Percentiles rank a stretch among this genome's conserved stretches.
These are phyloP conservation scores for Diaporthe helianthi DNA, from an alignment of 2,329 filamentous ascomycete genomes.

Conservation along the genomic window DNA sequence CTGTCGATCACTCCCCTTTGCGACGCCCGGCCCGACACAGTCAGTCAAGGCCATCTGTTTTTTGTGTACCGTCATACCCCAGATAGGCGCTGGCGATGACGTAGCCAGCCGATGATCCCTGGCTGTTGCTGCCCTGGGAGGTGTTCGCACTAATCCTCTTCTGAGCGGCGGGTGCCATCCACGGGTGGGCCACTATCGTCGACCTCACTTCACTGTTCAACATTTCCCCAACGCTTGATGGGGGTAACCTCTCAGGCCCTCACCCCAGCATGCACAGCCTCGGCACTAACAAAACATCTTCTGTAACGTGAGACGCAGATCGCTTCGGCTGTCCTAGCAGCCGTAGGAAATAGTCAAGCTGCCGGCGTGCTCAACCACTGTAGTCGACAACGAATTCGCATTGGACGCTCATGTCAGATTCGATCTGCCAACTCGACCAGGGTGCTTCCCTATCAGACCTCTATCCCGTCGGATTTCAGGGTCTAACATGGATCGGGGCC, in stretches of 20 bases:
- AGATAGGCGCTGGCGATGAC: slow-evolving; percentile 9
- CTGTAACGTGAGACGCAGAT: not conserved
- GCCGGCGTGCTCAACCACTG: not conserved
- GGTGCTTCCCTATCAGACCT: not conserved
- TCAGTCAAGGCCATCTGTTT: not conserved
- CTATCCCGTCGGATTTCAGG: not conserved
- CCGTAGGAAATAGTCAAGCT: not conserved
- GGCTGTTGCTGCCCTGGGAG: not conserved
- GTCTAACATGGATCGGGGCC: not conserved
- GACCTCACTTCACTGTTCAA: slow-evolving; percentile 2
- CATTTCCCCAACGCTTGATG: not conserved
- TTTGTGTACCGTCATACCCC: not conserved
- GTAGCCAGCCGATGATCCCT: slow-evolving; percentile 13
- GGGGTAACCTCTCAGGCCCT: not conserved
- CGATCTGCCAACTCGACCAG: not conserved
- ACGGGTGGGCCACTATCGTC: slow-evolving; percentile 3
- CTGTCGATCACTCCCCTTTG: slow-evolving; percentile 10
- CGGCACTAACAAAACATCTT: not conserved
- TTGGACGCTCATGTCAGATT: not conserved
- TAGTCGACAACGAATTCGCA: not conserved
- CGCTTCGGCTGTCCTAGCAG: not conserved
- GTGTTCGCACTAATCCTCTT: slow-evolving; percentile 5
- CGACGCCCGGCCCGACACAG: not conserved
- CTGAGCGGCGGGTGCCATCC: not conserved
- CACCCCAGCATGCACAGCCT: slow-evolving; percentile 3